A percentile compares a stretch with the other conserved stretches of the same genome.
Evolutionary conservation across 2,329 filamentous ascomycete genomes (phyloP).

Genomic region (Colletotrichum destructivum): DNA sequence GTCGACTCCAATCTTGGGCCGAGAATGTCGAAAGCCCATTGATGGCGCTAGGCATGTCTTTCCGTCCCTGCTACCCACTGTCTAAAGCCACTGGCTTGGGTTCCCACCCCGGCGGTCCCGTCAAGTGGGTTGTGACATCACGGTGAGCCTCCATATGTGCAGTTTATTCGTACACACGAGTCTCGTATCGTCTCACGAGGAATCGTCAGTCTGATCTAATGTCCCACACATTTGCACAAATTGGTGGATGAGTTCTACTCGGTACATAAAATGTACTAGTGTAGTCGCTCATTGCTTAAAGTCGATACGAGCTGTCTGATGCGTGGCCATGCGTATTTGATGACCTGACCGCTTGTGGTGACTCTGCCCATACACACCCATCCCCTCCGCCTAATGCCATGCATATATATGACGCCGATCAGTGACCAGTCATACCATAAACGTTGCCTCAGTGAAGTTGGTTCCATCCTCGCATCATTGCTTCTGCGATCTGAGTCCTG

Average conservation of each 20-base stretch:
- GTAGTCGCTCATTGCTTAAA: not conserved
- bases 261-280: not conserved
- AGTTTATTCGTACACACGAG: not conserved
- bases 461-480: constrained; percentile 21
- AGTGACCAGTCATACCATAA: constrained; percentile 32
- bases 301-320: constrained; percentile 30
- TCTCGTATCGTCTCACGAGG: constrained; percentile 30
- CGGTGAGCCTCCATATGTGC: constrained; percentile 8
- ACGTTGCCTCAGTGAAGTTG: constrained; percentile 27
- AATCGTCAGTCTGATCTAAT: constrained; percentile 33
- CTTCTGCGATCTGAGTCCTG: constrained; percentile 7
- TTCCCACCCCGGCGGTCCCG: constrained; percentile 21
- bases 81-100: constrained; percentile 20
- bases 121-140: constrained; percentile 39
- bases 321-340: constrained; percentile 19
- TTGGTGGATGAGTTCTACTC: not conserved
- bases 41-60: constrained; percentile 31
- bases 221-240: constrained; percentile 29
- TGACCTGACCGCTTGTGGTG: not conserved
- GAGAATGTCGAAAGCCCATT: constrained; percentile 26
- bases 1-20: constrained; percentile 6
- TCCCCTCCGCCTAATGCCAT: constrained; percentile 9
- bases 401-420: not conserved
- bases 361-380: constrained; percentile 7
- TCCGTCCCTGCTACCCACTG: constrained; percentile 33